Evolutionary conservation across 768 basidiomycete genomes (phyloP), one percentile per base, ranked within the genome.

Genomic region (Chalciporus pseudorubinellus): DNA sequence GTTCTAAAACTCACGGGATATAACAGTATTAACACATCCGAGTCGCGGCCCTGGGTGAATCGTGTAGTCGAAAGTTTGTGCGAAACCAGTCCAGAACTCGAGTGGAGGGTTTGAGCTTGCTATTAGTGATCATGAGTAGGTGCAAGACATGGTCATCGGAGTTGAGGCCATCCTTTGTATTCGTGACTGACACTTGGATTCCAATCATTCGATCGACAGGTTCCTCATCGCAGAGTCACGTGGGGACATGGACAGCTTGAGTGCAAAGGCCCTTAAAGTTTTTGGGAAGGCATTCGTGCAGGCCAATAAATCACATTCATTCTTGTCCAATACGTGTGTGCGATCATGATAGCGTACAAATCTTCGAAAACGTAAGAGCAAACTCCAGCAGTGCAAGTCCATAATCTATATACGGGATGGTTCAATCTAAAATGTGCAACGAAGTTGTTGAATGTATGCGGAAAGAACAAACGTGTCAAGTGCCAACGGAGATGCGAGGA

Each of bases 341-440:
- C 52, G 42, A n/a, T n/a, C n/a, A n/a, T n/a, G n/a, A 56, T 59
- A 67, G 53, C 58, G 46, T 65, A 67, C 57, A 62, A 58, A 48
- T 21, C 52, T 48, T 48, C 52, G 36, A 51, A 48, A 28, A 57
- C 24, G 52, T 18, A 19, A 52, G 55, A 46, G 47, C 24, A 49
- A 55, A 51, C 48, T 66, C 63, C 63, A 54, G 58, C n/a, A 52
- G 55, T 62, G 39, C 49, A 19, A 51, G 65, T 66, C 65, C 65
- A 54, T 59, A 62, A 55, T 55, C 65, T 67, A 62, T 65, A 48
- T 65, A 67, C 60, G 54, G 59, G 47, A 50, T 40, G 26, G 55
- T 63, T 52, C 53, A 50, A 53, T 62, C 50, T 59, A 55, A 62
- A 48, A 56, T 55, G 65, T 50, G 28, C 45, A 52, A 55, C 53